Percentiles rank a stretch among this genome's conserved stretches.
Conservation (phyloP, 1,139 yeast species). For the Taphrina wiesneri region DNA sequence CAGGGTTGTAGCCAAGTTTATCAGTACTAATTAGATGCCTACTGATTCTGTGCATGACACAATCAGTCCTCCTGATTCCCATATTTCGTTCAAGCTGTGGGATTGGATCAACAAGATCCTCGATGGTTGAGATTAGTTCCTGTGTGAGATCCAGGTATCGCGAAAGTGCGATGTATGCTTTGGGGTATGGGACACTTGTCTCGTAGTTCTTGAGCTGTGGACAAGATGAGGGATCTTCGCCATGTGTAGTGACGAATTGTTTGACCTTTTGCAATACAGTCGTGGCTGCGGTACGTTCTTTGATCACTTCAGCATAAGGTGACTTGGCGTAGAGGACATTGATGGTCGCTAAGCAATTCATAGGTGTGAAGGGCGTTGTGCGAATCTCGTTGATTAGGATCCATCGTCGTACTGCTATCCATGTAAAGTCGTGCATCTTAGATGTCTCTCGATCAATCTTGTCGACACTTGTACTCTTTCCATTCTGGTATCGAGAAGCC, state of each 20-base stretch:
- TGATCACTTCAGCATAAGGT: neutral
- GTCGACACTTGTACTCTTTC: neutral
- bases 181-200: neutral
- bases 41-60: conserved; percentile 23
- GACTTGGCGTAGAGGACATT: neutral
- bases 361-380: neutral
- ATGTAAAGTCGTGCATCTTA: conserved; percentile 1
- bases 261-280: neutral
- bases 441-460: conserved; percentile 6
- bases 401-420: conserved; percentile 23
- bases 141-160: conserved; percentile 8
- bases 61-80: conserved; percentile 16
- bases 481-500: neutral
- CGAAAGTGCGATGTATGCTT: conserved; percentile 9
- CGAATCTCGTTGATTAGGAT: conserved; percentile 5
- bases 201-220: neutral
- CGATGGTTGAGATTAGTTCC: conserved; percentile 5
- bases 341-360: conserved; percentile 10
- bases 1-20: neutral
- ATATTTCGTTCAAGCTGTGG: conserved; percentile 3
- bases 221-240: neutral
- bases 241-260: neutral
- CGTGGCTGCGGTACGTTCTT: neutral
- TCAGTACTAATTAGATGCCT: conserved; percentile 12
- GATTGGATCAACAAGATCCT: conserved; percentile 17